Conservation (phyloP, 495 filamentous ascomycete species). For the Aspergillus asperescens region DNA sequence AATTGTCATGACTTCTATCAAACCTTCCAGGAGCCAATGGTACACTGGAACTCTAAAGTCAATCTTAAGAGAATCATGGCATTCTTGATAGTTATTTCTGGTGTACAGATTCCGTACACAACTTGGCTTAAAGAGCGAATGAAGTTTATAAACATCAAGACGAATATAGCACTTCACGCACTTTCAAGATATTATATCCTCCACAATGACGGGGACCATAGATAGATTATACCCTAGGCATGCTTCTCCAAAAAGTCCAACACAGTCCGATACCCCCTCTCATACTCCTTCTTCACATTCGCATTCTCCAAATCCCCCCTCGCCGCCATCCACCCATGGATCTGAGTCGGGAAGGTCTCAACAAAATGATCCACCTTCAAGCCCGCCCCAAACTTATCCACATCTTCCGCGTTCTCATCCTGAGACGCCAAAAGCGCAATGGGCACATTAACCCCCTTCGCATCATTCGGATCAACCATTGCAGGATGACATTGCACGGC, state of each 20-base stretch:
- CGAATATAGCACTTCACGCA: too few relatives aligned
- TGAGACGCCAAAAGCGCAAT: conserved; percentile 60
- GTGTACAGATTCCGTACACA: too few relatives aligned
- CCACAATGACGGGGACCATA: too few relatives aligned
- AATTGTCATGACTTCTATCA: too few relatives aligned
- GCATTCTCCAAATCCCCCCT: conserved; percentile 61
- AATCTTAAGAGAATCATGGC: too few relatives aligned
- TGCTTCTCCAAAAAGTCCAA: conserved; percentile 72
- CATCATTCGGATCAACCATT: conserved; percentile 75
- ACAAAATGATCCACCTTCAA: conserved; percentile 62
- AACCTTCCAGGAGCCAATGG: too few relatives aligned
- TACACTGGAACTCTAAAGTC: too few relatives aligned
- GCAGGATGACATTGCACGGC: conserved; percentile 76
- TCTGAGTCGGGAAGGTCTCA: conserved; percentile 73
- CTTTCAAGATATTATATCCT: not conserved
- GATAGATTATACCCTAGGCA: conserved; percentile 54
- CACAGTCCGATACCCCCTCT: conserved; percentile 68
- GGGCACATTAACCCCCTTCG: conserved; percentile 59
- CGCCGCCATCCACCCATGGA: conserved; percentile 92
- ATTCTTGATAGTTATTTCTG: too few relatives aligned
- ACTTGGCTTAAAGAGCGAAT: too few relatives aligned
- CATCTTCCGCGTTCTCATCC: conserved; percentile 61
- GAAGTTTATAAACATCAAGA: too few relatives aligned
- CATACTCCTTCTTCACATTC: conserved; percentile 68
- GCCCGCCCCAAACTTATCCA: conserved; percentile 64